Evolutionary conservation across 495 filamentous ascomycete genomes (phyloP).

Genomic region (Amphirosellinia nigrospora): DNA sequence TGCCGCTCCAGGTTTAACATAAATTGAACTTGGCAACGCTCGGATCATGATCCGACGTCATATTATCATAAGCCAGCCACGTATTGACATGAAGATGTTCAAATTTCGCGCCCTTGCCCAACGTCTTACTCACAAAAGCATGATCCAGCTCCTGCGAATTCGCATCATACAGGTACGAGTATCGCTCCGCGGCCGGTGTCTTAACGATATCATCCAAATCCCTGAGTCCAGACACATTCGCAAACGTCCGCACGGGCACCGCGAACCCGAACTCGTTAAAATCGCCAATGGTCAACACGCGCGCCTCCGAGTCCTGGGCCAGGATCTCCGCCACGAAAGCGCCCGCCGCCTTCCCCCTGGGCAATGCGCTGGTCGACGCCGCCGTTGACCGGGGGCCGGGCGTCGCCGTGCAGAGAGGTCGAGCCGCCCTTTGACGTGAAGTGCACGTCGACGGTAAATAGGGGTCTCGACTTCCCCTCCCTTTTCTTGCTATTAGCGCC

Average conservation of each 20-base stretch:
- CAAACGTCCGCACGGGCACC: slow-evolving; percentile 54
- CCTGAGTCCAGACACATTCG: slow-evolving; percentile 46
- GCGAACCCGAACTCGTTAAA: slow-evolving; percentile 70
- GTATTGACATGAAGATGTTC: slow-evolving; percentile 47
- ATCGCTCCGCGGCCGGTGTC: slow-evolving; percentile 57
- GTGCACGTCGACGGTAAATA: slow-evolving; percentile 70
- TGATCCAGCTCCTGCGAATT: slow-evolving; percentile 66
- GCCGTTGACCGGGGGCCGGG: slow-evolving; percentile 65
- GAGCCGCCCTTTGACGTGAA: slow-evolving; percentile 62
- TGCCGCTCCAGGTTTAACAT: slow-evolving; percentile 39
- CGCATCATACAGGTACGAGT: slow-evolving; percentile 64
- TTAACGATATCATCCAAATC: slow-evolving; percentile 60
- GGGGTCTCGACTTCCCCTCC: slow-evolving; percentile 30
- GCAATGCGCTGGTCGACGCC: slow-evolving; percentile 52
- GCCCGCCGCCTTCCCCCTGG: slow-evolving; percentile 58
- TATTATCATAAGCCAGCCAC: slow-evolving; percentile 55
- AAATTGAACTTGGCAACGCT: slow-evolving; percentile 61
- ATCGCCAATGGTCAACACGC: slow-evolving; percentile 60
- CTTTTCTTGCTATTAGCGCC: slow-evolving; percentile 39
- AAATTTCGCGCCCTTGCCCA: slow-evolving; percentile 28
- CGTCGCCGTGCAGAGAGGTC: slow-evolving; percentile 60
- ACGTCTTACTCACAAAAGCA: slow-evolving; percentile 58
- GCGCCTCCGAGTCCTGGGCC: slow-evolving; percentile 45
- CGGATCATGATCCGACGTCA: slow-evolving; percentile 66
- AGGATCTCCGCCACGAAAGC: slow-evolving; percentile 53